Conservation (phyloP, 1,139 yeast genomes). For the Candida albicans region DNA sequence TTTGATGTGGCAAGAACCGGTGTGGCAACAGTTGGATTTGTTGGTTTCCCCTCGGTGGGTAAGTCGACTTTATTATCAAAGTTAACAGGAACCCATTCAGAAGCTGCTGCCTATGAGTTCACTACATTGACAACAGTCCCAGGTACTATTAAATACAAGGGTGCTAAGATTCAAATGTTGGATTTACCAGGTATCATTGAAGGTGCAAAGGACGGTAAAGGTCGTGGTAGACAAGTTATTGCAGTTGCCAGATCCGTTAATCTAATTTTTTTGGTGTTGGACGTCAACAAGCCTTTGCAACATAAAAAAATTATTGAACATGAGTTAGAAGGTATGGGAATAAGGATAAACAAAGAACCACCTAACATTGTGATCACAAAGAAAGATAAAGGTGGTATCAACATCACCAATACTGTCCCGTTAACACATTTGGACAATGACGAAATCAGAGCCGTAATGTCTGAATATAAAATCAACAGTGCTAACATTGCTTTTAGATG, state of each 20-base stretch:
- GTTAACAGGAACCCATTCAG: conserved; percentile 93
- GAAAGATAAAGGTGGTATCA: conserved; percentile 94
- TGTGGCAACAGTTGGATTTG: conserved; percentile 94
- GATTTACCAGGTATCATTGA: conserved; percentile 98
- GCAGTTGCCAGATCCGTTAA: conserved; percentile 98
- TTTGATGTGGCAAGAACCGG: conserved; percentile 98
- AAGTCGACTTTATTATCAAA: conserved; percentile 84
- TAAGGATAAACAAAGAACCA: conserved; percentile 84
- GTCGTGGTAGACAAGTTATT: conserved; percentile 98
- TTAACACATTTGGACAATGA: conserved; percentile 88
- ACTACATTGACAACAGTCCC: conserved; percentile 98
- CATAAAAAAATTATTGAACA: conserved; percentile 92
- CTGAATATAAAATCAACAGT: conserved; percentile 89
- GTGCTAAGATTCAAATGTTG: conserved; percentile 96
- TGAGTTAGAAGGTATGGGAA: conserved; percentile 96
- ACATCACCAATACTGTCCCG: conserved; percentile 90
- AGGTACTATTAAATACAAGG: conserved; percentile 91
- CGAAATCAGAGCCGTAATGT: conserved; percentile 93
- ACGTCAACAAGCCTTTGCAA: conserved; percentile 92
- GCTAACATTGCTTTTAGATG: conserved; percentile 98
- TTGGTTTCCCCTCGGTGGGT: conserved; percentile 99
- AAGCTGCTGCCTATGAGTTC: conserved; percentile 96
- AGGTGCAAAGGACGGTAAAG: conserved; percentile 98
- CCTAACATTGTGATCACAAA: conserved; percentile 90
- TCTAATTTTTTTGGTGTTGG: conserved; percentile 86